phyloP scores from a whole-genome alignment of 805 yeast species.

The Suhomyces prunicola region DNA sequence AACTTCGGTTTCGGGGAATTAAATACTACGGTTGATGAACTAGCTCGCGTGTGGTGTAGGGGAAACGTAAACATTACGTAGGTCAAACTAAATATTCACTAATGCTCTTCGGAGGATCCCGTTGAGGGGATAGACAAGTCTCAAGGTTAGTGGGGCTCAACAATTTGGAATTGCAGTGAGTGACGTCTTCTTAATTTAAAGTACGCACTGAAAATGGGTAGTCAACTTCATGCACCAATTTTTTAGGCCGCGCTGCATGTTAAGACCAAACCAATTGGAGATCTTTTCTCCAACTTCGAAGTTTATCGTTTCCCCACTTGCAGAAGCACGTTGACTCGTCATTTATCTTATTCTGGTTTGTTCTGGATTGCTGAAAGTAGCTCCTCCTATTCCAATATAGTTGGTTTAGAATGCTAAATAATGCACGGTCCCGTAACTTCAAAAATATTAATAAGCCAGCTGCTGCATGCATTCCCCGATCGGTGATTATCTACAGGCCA shows the following conservation, averaged over 20 bases:
- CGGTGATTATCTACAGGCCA: neutral
- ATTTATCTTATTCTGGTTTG: neutral
- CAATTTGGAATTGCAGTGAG: neutral
- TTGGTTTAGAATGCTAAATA: neutral
- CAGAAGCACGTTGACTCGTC: neutral
- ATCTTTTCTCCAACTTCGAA: neutral
- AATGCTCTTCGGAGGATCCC: neutral
- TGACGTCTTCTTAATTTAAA: neutral
- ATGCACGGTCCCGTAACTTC: neutral
- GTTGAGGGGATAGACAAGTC: neutral
- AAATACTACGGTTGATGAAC: neutral
- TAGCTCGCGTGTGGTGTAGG: neutral
- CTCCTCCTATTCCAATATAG: neutral
- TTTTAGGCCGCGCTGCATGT: neutral
- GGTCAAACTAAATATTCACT: neutral
- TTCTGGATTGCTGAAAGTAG: neutral
- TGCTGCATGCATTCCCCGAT: neutral
- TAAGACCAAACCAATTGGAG: neutral
- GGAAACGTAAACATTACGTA: neutral
- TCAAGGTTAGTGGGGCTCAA: neutral
- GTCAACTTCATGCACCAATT: neutral
- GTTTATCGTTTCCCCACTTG: neutral
- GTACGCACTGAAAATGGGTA: neutral
- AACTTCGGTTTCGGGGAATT: neutral
- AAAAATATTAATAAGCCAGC: neutral